phyloP scores from a whole-genome alignment of 2,329 filamentous ascomycete genomes.

The Phoma sp. region DNA sequence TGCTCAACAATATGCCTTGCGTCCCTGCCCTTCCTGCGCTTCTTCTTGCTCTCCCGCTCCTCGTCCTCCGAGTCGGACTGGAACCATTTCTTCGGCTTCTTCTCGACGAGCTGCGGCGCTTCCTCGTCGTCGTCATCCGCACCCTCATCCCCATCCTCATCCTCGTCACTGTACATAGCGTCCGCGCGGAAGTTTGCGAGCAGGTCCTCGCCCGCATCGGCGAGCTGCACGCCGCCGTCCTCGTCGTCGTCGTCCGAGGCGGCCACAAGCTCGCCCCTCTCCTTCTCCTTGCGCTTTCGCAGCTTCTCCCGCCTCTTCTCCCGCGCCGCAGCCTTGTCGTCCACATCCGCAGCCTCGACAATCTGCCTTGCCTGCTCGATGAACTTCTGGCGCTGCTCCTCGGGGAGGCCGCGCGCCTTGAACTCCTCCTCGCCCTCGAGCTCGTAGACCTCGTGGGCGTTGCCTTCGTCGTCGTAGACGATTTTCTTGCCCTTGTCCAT shows the following conservation, averaged over 20 bases:
- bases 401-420: conserved; percentile 73
- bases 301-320: conserved; percentile 79
- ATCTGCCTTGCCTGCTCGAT: conserved; percentile 75
- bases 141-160: conserved; percentile 19
- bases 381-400: conserved; percentile 77
- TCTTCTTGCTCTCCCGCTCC: conserved; percentile 44
- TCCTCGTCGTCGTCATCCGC: conserved; percentile 49
- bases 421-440: conserved; percentile 87
- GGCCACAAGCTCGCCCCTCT: conserved; percentile 54
- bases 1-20: conserved; percentile 63
- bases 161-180: conserved; percentile 50
- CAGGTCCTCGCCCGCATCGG: conserved; percentile 45
- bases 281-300: conserved; percentile 73
- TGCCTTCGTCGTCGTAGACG: conserved; percentile 90
- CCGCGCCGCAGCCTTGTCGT: conserved; percentile 81
- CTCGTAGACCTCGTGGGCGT: conserved; percentile 83
- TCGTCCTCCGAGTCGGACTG: conserved; percentile 67
- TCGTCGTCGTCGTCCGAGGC: conserved; percentile 30
- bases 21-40: conserved; percentile 60
- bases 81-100: conserved; percentile 81
- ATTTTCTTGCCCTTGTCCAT: conserved; percentile 86
- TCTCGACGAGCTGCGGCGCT: conserved; percentile 56
- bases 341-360: conserved; percentile 75
- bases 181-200: conserved; percentile 53
- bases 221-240: conserved; percentile 38